Conservation (phyloP, 164 flowering plant genomes). For the Amborella trichopoda region DNA sequence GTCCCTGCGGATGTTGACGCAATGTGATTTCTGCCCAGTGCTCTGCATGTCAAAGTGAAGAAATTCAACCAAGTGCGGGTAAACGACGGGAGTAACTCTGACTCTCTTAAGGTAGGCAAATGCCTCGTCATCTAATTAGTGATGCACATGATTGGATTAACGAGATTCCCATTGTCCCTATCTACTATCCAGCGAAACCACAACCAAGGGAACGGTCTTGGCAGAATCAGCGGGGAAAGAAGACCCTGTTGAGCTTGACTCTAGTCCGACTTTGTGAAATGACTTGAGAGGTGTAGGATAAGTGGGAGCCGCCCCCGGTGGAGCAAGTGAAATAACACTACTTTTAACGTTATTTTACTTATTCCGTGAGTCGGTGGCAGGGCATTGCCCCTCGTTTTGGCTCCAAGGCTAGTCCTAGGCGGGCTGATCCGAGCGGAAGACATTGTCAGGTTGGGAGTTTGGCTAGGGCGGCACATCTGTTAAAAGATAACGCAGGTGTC, state of each 20-base stretch:
- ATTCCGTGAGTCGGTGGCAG: slow-evolving; percentile 13
- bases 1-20: no score
- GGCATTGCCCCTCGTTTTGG: slow-evolving; percentile 18
- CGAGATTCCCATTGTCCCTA: slow-evolving; percentile 4
- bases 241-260: slow-evolving; percentile 1
- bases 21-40: no score
- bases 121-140: slow-evolving; percentile 6
- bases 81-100: no score
- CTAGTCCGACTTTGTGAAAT: neutral
- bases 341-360: neutral
- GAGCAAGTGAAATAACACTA: slow-evolving; percentile 1
- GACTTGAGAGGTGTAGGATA: slow-evolving; percentile 3
- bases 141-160: slow-evolving; percentile 3
- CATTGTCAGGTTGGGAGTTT: slow-evolving; percentile 32
- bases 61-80: no score
- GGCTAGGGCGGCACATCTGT: slow-evolving; percentile 9
- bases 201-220: slow-evolving; percentile 1
- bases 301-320: neutral
- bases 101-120: slow-evolving; percentile 19
- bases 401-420: slow-evolving; percentile 10
- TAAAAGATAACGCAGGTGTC: slow-evolving; percentile 1
- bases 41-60: no score
- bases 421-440: slow-evolving; percentile 17
- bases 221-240: slow-evolving; percentile 4
- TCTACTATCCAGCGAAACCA: slow-evolving; percentile 3